Percentiles rank a stretch among this genome's conserved stretches.
phyloP scores from a whole-genome alignment of 2,329 filamentous ascomycete species.

The Ciborinia camelliae region DNA sequence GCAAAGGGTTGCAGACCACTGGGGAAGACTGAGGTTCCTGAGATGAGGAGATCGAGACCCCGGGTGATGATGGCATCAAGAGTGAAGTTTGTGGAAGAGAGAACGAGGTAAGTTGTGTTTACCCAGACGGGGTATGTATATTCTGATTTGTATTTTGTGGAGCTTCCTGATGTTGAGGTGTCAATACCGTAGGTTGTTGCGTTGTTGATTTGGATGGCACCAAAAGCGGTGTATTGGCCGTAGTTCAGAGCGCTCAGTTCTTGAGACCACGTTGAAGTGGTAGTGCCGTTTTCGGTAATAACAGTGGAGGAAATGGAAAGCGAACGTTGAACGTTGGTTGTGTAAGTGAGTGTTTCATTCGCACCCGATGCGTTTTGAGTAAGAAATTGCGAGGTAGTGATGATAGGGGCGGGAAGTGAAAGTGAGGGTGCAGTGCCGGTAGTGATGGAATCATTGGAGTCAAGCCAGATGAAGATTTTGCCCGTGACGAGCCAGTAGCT shows the following conservation, averaged over 20 bases:
- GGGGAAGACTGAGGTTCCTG: slow-evolving; percentile 52
- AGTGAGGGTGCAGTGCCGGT: slow-evolving; percentile 45
- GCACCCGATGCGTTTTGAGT: slow-evolving; percentile 47
- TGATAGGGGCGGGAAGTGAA: slow-evolving; percentile 41
- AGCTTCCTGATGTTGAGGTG: slow-evolving; percentile 37
- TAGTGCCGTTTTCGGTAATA: slow-evolving; percentile 45
- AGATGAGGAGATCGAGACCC: slow-evolving; percentile 46
- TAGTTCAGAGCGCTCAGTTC: slow-evolving; percentile 52
- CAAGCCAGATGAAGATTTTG: slow-evolving; percentile 77
- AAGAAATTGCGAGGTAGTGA: slow-evolving; percentile 50
- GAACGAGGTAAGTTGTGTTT: slow-evolving; percentile 47
- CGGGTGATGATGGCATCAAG: slow-evolving; percentile 49
- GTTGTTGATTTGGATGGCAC: slow-evolving; percentile 50
- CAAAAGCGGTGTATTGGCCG: slow-evolving; percentile 53
- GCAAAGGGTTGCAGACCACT: slow-evolving; percentile 58
- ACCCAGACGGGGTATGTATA: slow-evolving; percentile 62
- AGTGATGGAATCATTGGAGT: slow-evolving; percentile 49
- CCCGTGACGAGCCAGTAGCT: slow-evolving; percentile 73
- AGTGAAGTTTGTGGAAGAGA: slow-evolving; percentile 46
- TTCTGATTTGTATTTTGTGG: slow-evolving; percentile 34
- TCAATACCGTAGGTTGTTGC: slow-evolving; percentile 51
- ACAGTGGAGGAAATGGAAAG: slow-evolving; percentile 54
- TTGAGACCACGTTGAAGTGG: slow-evolving; percentile 55
- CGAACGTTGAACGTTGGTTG: slow-evolving; percentile 52
- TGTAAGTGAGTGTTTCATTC: slow-evolving; percentile 59